Evolutionary conservation across 208 protist species (phyloP).

Genomic region (Trypanosomatidae sp.): DNA sequence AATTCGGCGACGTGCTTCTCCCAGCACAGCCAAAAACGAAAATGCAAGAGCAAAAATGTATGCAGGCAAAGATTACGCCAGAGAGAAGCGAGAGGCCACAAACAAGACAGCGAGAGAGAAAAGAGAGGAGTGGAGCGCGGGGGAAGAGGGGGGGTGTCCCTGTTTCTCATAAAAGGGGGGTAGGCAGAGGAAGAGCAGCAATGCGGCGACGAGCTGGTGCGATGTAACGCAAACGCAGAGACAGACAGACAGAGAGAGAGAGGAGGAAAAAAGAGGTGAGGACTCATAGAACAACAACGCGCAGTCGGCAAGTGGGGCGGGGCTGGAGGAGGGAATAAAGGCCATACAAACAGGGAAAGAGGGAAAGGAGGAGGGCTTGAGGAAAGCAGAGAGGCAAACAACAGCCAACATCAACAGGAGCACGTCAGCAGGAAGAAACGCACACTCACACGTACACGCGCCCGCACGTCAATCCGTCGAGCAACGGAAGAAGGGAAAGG

Average conservation of each 20-base stretch:
- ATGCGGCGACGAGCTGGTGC: too few species aligned
- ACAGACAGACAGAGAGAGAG: too few species aligned
- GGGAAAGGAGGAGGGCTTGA: not conserved
- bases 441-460: not conserved
- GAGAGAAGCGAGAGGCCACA: too few species aligned
- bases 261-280: too few species aligned
- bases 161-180: not conserved
- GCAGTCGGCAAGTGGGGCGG: not conserved
- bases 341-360: not conserved
- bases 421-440: not conserved
- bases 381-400: not conserved
- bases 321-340: not conserved
- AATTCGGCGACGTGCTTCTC: not conserved
- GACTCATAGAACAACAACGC: not conserved
- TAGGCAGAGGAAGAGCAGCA: not conserved
- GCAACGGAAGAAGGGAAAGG: not conserved
- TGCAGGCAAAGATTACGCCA: not conserved
- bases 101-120: too few species aligned
- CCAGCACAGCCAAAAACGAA: not conserved
- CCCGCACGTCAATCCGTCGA: not conserved
- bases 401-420: not conserved
- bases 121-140: too few species aligned
- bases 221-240: not conserved
- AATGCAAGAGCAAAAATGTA: not conserved
- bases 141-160: too few species aligned